Percentiles rank a stretch among this genome's conserved stretches.
Evolutionary conservation across 2,329 filamentous ascomycete genomes (phyloP).

Genomic region (Aspergillus novoparasiticus): DNA sequence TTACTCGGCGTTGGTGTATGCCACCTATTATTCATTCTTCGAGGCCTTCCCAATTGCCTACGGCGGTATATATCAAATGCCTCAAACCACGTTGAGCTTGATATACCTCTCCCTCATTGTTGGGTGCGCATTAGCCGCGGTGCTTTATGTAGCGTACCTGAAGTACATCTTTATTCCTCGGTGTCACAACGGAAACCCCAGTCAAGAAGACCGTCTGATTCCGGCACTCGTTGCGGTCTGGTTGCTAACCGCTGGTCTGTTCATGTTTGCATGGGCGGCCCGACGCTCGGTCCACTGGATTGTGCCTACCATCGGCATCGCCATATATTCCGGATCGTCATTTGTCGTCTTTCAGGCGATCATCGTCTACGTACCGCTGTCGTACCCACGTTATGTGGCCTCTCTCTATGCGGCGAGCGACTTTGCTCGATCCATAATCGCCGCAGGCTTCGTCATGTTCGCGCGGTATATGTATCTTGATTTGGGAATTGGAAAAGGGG

Average conservation of each 20-base stretch:
- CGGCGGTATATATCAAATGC: constrained; percentile 61
- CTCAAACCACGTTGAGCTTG: constrained; percentile 59
- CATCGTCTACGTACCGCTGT: constrained; percentile 42
- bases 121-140: neutral
- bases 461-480: constrained; percentile 4
- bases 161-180: neutral
- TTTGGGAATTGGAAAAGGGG: constrained; percentile 5
- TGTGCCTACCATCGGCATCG: constrained; percentile 42
- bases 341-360: constrained; percentile 49
- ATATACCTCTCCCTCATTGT: constrained; percentile 64
- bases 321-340: constrained; percentile 39
- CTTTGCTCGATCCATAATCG: constrained; percentile 16
- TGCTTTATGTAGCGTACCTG: neutral
- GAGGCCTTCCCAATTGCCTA: constrained; percentile 69
- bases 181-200: constrained; percentile 30
- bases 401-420: constrained; percentile 43
- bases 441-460: constrained; percentile 5
- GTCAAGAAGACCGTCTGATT: constrained; percentile 50
- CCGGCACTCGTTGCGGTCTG: constrained; percentile 58
- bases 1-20: constrained; percentile 64
- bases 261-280: constrained; percentile 49
- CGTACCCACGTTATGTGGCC: constrained; percentile 38
- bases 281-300: constrained; percentile 45
- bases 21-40: constrained; percentile 59
- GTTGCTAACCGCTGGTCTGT: constrained; percentile 54